Evolutionary conservation across 176 grass and related monocot species (phyloP).

Genomic region (Dendrocalamus sinicus): DNA sequence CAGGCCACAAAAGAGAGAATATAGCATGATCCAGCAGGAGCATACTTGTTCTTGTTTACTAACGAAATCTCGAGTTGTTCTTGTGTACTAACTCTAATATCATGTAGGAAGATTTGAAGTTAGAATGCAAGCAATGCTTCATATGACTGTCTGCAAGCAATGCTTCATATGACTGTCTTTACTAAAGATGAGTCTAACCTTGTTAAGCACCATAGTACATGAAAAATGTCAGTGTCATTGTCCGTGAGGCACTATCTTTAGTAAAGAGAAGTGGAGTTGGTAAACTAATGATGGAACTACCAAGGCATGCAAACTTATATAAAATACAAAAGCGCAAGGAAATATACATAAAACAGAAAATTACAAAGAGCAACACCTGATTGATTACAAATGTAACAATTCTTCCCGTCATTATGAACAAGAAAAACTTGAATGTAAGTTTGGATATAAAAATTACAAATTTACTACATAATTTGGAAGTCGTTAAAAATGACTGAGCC

Average conservation of each 20-base stretch:
- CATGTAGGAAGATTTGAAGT: background rate
- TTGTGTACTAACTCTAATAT: slow-evolving; percentile 33
- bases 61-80: background rate
- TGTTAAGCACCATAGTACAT: slow-evolving; percentile 20
- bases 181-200: slow-evolving; percentile 31
- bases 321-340: slow-evolving; percentile 14
- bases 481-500: slow-evolving; percentile 9
- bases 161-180: slow-evolving; percentile 2
- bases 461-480: background rate
- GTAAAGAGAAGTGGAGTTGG: slow-evolving; percentile 1
- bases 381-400: slow-evolving; percentile 11
- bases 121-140: background rate
- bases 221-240: background rate
- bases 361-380: background rate
- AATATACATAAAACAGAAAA: slow-evolving; percentile 1
- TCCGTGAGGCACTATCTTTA: background rate
- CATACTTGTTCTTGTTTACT: slow-evolving; percentile 36
- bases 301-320: slow-evolving; percentile 1
- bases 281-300: slow-evolving; percentile 22
- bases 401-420: background rate
- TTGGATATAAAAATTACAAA: slow-evolving; percentile 7
- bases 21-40: slow-evolving; percentile 36
- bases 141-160: background rate
- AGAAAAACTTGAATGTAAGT: background rate
- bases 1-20: slow-evolving; percentile 41